Evolutionary conservation across 2,329 filamentous ascomycete genomes (phyloP), one percentile per base, ranked within the genome.

Genomic region (Cladosporium sp.): DNA sequence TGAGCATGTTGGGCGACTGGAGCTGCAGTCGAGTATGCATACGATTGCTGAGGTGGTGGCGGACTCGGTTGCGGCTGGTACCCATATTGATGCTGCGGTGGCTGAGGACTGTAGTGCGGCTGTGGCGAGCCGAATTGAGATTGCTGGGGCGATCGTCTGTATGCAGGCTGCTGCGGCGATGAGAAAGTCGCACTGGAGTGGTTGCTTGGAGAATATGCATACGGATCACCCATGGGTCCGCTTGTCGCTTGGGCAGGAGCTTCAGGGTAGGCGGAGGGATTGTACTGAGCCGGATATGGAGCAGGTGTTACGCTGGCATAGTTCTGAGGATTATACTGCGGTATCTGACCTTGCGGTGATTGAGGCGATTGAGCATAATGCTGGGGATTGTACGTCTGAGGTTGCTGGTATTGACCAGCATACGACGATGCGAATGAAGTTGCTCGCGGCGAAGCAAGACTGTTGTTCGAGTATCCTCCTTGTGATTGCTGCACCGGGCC

Each of bases 321-420:
- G 44, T 84, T 81, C 75, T 90, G 86, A 1, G 92, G 91, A 74
- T 93, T 94, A 78, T 93, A 94, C 52, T 85, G 83, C 77, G 75
- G 83, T 77, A 72, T 84, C 76, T 79, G 78, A 74, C 76, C 75
- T 30, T 78, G 79, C 62, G 81, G 80, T 58, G 82, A 80, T 65
- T 81, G 80, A 28, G 80, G 76, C 14, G 80, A 78, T 32, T 82
- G 77, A 55, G 80, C 82, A 76, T 87, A 90, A 72, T 86, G 81
- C 73, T 88, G 86, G 15, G 88, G 88, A 70, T 90, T 89, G 78
- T 90, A 90, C 52, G 83, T 71, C 21, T 68, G 69, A 30, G 78
- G 73, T 66, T 77, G 76, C 59, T 79, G 77, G 66, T 79, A 77
- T 66, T 80, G 81, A 51, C 79, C 74, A 69, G 73, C 77, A 68